Conservation (phyloP, 176 grass and related monocot genomes). For the Melocanna baccifera region DNA sequence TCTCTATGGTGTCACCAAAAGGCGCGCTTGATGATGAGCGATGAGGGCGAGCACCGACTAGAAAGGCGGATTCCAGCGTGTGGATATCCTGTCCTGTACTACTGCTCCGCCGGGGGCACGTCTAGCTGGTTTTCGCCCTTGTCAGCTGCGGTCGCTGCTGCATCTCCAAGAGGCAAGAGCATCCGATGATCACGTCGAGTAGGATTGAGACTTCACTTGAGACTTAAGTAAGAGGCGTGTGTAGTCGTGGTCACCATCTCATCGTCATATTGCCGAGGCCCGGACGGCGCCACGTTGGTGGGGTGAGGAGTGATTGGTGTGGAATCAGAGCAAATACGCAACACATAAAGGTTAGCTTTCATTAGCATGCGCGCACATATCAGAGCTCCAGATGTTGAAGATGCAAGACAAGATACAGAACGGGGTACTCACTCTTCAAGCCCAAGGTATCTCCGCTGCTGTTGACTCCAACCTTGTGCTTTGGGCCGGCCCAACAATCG, state of each 20-base stretch:
- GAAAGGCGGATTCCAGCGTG: background rate
- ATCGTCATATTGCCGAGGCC: background rate
- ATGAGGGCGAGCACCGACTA: background rate
- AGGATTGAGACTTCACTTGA: background rate
- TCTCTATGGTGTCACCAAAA: background rate
- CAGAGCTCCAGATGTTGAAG: background rate
- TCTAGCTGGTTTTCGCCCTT: background rate
- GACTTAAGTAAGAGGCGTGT: background rate
- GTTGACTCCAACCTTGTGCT: background rate
- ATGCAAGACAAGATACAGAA: background rate
- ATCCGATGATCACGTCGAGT: background rate
- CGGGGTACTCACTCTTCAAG: background rate
- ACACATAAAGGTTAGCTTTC: background rate
- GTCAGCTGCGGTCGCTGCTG: background rate
- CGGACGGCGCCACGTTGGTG: background rate
- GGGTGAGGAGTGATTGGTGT: background rate
- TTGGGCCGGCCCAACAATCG: background rate
- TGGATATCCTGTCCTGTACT: background rate
- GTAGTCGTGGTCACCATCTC: background rate
- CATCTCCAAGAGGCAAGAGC: slow-evolving; percentile 18
- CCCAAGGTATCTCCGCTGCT: background rate
- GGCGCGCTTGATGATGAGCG: background rate
- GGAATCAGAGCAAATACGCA: background rate
- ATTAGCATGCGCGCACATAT: background rate
- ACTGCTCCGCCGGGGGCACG: background rate